Base-by-base conservation (phyloP, 169 alveolate genomes). In the Eimeria nieschulzi region DNA sequence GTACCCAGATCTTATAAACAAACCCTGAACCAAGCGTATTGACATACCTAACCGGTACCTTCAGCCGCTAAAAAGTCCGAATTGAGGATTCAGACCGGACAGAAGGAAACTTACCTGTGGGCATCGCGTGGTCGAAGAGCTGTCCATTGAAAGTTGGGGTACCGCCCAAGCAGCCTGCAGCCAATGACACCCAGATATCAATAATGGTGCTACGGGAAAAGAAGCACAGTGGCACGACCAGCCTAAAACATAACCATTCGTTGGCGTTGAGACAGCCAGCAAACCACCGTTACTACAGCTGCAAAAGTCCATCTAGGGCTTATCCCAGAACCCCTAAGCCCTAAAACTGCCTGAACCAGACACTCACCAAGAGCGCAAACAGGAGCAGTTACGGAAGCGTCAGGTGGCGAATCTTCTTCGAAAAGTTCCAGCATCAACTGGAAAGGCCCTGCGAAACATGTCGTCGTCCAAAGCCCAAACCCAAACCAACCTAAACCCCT, bases 91-190 rank as follows among this genome's bases (percentile, higher is more conserved):
- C 78, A 21, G 78, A 10, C n/a, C 46, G 25, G 78, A 68, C 78
- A 68, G 78, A 21, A 21, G 54, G 26, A 21, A 15, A 80, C 55
- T 12, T 26, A 84, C 94, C 94, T 6, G 94, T 70, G 63, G 94
- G 94, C 91, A 91, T 83, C 25, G 94, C 94, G 33, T 91, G 94
- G 80, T 91, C 94, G 25, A 91, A 59, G 17, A 91, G 80, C 68
- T 68, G 86, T 10, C 91, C 94, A 79, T 91, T 80, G 82, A 2
- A 70, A n/a, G 88, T 56, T 2, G 93, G 91, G 39, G 88, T 79
- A 12, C 76, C 88, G 10, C 90, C 88, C 39, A 76, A 23, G 53
- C 85, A 78, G 54, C 87, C 85, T 76, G 85, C 68, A 76, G 39
- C 68, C 46, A 33, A 33, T 33, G 46, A 33, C 46, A 33, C 46